Evolutionary conservation across 164 flowering plant genomes (phyloP), one percentile per base, ranked within the genome.

Genomic region (Euptelea pleiosperma): DNA sequence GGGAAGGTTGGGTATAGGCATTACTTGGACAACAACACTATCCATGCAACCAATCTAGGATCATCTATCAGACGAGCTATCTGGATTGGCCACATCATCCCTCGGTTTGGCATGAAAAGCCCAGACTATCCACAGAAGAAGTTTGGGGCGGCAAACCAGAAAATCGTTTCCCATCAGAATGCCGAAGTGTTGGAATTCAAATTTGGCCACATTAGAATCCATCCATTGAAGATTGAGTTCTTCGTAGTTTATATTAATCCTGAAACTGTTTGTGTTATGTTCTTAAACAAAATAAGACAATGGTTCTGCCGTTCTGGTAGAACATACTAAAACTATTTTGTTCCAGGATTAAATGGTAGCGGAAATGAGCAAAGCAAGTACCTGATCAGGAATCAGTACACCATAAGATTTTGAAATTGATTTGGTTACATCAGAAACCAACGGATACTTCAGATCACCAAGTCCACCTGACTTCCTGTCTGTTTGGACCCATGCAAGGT

Each of bases 401-500:
- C 69, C 78, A 72, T 50, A 94, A 4, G 93, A 76, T 60, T 89
- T 82, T 52, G 99, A 80, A 57, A 94, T 88, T 47, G 97, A 81
- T 68, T 94, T 91, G 48, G 96, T 94, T 46, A 94, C 82, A 77
- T 94, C 99, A 65, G 99, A 85, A 61, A 94, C 52, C 64, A 94
- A 73, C 14, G 99, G 99, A 72, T 94, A 94, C n/a, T 83, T 82
- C 74, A 94, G 68, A 72, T 91, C 97, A 68, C 99, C 99, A 51
- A 94, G 84, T 34, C 99, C 99, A 34, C 97, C 99, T 3, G 97
- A 83, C 68, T 94, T 94, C 57, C 99, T 87, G 57, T 94, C 99
- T 7, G 96, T 89, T 72, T 91, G 97, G 58, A 94, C 89, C 99
- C 99, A 94, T 39, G 99, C 99, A 70, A 94, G 96, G 62, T 94